These are phyloP conservation scores for Exophiala viscosa DNA, from an alignment of 2,329 filamentous ascomycete genomes.

Conservation along the genomic window DNA sequence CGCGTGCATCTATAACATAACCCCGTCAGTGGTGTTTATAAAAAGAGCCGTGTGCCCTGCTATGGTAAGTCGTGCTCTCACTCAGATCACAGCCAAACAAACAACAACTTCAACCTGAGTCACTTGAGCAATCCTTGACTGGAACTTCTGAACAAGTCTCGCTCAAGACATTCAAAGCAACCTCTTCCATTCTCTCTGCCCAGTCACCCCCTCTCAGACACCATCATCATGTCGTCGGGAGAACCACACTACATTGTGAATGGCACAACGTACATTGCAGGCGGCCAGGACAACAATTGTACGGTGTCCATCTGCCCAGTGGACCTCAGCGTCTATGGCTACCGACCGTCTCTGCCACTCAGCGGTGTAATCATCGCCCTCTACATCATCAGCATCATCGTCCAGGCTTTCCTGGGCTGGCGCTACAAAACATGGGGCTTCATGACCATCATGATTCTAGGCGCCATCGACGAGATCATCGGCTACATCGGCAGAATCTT, in stretches of 20 bases:
- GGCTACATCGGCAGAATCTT: constrained; percentile 61
- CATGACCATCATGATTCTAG: constrained; percentile 51
- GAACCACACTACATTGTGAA: constrained; percentile 3
- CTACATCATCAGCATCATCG: constrained; percentile 40
- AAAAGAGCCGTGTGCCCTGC: background rate
- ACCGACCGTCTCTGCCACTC: constrained; percentile 41
- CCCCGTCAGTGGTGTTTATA: background rate
- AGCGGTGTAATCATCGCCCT: constrained; percentile 43
- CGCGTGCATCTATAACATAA: no score
- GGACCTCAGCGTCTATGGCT: constrained; percentile 41
- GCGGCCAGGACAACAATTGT: constrained; percentile 22
- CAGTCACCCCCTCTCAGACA: background rate
- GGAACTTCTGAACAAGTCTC: no score
- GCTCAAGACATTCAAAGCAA: no score
- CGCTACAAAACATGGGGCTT: constrained; percentile 41
- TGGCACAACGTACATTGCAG: constrained; percentile 15
- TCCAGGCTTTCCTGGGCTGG: constrained; percentile 38
- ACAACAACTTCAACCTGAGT: no score
- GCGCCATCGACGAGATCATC: constrained; percentile 56
- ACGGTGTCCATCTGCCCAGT: constrained; percentile 37
- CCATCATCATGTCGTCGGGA: background rate
- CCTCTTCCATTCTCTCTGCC: no score
- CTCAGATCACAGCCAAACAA: no score
- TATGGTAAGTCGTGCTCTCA: no score
- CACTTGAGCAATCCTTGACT: no score